Evolutionary conservation across 2,329 filamentous ascomycete species (phyloP), one percentile per base, ranked within the genome.

Genomic region (Tolypocladium sp.): DNA sequence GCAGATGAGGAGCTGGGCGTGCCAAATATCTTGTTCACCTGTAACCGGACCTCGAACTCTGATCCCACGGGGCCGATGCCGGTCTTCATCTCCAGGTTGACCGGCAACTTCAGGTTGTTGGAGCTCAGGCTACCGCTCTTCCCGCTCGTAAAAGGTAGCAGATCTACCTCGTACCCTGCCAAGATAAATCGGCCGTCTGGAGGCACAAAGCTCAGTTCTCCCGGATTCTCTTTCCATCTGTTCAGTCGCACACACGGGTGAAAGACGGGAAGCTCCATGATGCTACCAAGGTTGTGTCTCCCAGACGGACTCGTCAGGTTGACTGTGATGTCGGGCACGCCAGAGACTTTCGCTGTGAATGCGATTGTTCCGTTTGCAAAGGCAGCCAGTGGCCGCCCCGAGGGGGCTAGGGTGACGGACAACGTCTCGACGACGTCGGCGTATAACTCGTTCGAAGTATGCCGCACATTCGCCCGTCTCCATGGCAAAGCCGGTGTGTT

Each of bases 361-460:
- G 91, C 92, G 65, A 99, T 93, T 5, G 91, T 95, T 20, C 94
- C 94, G 66, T 94, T 90, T 17, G 91, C 90, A 63, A 96, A 88
- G 3, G 94, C 93, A 9, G 91, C 87, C 27, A 99, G 80, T 1
- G 93, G 88, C 17, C 92, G 83, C 5, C 94, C 94, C 0, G 92
- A 97, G 0, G 94, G 94, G 0, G 94, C 92, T 49, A 97, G 82
- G 0, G 89, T 96, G 46, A 97, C 91, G 1, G 87, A 85, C 0
- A 99, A 79, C 1, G 90, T 91, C 76, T 99, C 94, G 62, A 99
- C 86, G 15, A 99, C 86, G 71, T 99, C 94, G 59, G 96, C 93
- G 71, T 97, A 97, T 65, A 99, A 81, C 73, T 99, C 94, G 74
- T 97, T 99, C 58, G 90, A 96, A 4, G 93, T 97, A 73, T 99